Base-by-base conservation (phyloP, 2,329 filamentous ascomycete species). In the Colletotrichum australisinense region DNA sequence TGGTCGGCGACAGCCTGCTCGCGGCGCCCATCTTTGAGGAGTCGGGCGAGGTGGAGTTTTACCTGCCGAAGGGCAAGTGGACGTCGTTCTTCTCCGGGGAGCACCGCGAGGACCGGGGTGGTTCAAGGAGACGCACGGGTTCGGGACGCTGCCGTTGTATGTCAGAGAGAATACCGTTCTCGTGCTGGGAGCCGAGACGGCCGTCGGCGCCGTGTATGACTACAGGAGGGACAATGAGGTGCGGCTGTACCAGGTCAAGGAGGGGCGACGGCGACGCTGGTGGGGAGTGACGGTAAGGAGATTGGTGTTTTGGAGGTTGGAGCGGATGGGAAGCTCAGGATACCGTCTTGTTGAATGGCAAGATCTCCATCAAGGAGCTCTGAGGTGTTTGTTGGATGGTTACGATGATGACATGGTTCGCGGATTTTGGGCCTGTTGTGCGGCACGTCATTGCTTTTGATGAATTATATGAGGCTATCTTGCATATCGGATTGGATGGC, bases 1-100 rank as follows among this genome's bases (percentile, higher is more conserved):
- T 94, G 89, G 84, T 94, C n/a, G 93, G 93, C 2, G 86, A 87
- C 19, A 87, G 86, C 63, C 80, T 94, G 42, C 82, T 94, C 8
- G 90, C 91, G 5, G 90, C 91, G 1, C 92, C 92, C 1, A 84
- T 93, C 2, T 93, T 92, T 74, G 86, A 88, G 12, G 89, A 93
- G 78, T 85, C 86, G 1, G 91, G 90, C 0, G 87, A 87, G 46
- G 91, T 92, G 0, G 89, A 92, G 69, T 93, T 93, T 79, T 94
- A 94, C 79, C 83, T 93, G 19, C 83, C 89, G 75, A 76, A 79
- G 77, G 83, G 88, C 66, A 80, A 78, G 77, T 86, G 88, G 88
- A 86, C 87, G 32, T 83, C 82, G 16, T 84, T 83, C 79, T 84
- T 89, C 78, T 87, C 85, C 74, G 81, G 87, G 76, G 85, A 86